Conservation (phyloP, 2,329 filamentous ascomycete species). For the Aureobasidium sp. region DNA sequence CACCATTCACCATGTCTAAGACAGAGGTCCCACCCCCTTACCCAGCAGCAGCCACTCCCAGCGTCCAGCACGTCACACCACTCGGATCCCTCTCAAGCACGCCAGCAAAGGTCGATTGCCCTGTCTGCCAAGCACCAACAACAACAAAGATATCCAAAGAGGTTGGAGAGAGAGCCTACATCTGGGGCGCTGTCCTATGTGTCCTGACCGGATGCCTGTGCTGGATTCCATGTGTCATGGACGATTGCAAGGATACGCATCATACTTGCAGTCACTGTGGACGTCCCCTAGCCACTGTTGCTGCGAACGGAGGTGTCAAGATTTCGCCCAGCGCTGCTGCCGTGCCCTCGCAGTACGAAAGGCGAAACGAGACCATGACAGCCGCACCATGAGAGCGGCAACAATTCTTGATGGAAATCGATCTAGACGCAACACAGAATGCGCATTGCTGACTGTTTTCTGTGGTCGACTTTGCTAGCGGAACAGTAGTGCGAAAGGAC, state of each 20-base stretch:
- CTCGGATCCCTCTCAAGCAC: neutral
- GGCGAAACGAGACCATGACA: neutral
- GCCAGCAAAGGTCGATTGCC: neutral
- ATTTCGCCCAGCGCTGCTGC: neutral
- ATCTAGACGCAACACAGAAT: too few species aligned
- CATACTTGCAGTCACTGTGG: slow-evolving; percentile 1
- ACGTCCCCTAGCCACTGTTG: neutral
- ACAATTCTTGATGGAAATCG: neutral
- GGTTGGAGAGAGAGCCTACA: neutral
- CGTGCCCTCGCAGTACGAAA: neutral
- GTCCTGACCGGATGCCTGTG: neutral
- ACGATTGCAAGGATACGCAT: neutral
- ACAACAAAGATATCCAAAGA: neutral
- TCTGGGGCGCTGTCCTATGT: neutral
- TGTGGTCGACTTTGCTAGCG: neutral
- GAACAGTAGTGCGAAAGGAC: neutral
- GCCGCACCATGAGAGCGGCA: neutral
- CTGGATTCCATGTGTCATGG: neutral
- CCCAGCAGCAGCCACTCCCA: neutral
- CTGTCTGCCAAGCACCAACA: neutral
- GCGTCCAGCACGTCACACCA: neutral
- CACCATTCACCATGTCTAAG: neutral
- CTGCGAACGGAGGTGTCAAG: neutral
- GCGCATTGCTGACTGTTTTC: neutral
- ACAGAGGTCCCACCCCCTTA: neutral